Evolutionary conservation across 495 filamentous ascomycete species (phyloP), one percentile per base, ranked within the genome.

Genomic region (Filosporella fistucella): DNA sequence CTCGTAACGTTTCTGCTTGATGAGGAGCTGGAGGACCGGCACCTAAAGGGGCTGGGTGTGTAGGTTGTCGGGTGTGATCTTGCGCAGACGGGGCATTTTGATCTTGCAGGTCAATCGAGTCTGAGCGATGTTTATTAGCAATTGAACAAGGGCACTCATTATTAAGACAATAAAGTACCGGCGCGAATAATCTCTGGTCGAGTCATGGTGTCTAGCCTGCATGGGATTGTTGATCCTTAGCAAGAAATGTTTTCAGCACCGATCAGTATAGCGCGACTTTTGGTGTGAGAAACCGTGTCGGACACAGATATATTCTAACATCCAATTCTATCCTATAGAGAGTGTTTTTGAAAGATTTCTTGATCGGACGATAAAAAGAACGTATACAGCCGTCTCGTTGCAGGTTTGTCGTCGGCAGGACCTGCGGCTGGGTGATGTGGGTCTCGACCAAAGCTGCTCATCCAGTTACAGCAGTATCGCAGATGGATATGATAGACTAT

Each of bases 41-140:
- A 28, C 71, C 78, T 29, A 77, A 86, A 13, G 89, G 87, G 30
- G 84, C 87, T 57, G 75, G 68, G 38, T 74, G 66, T 35, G 66
- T 59, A 18, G 67, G 69, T 59, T 80, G 81, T 60, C 68, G 72
- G 41, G 54, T 52, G 67, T 90, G 86, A 55, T 87, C 88, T 65
- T 95, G 76, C 6, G 93, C 86, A 34, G 91, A 90, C 20, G 89
- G 89, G 21, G 85, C 68, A 62, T 84, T 70, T 58, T 82, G 84
- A 64, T 85, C 78, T 71, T 99, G 94, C 6, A 98, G 84, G 68
- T 98, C 93, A 64, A 97, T 81, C 42, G 93, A 91, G 70, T 99
- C 93, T 96, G 57, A 24, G 16, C 37, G 33, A 40, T 3, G 24
- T 23, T 42, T 34, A 55, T 47, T 30, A 18, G 28, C 45, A 33